These are phyloP conservation scores for Panaeolus papilionaceus DNA, from an alignment of 768 basidiomycete genomes.

Conservation along the genomic window DNA sequence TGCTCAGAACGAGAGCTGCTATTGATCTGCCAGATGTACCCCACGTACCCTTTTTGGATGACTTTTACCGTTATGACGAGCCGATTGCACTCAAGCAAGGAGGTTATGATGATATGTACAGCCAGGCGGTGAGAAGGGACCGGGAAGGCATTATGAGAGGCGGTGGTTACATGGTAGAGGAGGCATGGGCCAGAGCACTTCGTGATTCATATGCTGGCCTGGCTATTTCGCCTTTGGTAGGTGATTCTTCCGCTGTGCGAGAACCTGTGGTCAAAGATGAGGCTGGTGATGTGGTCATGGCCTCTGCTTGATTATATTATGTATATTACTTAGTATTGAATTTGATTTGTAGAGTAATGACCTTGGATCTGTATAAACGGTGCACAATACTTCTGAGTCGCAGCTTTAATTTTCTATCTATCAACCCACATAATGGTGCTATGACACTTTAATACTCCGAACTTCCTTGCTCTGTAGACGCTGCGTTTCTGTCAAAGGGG, in stretches of 20 bases:
- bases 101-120: conserved; percentile 74
- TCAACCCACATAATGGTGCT: not conserved
- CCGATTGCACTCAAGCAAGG: conserved; percentile 57
- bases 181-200: conserved; percentile 87
- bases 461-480: conserved; percentile 56
- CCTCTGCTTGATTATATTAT: conserved; percentile 36
- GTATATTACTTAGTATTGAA: conserved; percentile 16
- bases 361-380: not conserved
- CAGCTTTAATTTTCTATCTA: not conserved
- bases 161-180: conserved; percentile 82
- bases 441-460: conserved; percentile 51
- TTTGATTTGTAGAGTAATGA: conserved; percentile 19
- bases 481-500: conserved; percentile 63
- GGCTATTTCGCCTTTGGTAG: conserved; percentile 61
- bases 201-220: conserved; percentile 75
- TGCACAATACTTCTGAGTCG: not conserved
- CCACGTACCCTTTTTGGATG: conserved; percentile 78
- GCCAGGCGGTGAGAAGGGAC: conserved; percentile 79
- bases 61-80: conserved; percentile 79
- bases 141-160: conserved; percentile 81
- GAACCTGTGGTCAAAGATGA: conserved; percentile 29
- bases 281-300: conserved; percentile 54
- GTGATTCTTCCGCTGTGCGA: conserved; percentile 28
- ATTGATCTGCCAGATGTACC: conserved; percentile 80
- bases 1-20: conserved; percentile 67